Evolutionary conservation across 495 filamentous ascomycete genomes (phyloP), one percentile per base, ranked within the genome.

Genomic region (Apiosordaria backusii): DNA sequence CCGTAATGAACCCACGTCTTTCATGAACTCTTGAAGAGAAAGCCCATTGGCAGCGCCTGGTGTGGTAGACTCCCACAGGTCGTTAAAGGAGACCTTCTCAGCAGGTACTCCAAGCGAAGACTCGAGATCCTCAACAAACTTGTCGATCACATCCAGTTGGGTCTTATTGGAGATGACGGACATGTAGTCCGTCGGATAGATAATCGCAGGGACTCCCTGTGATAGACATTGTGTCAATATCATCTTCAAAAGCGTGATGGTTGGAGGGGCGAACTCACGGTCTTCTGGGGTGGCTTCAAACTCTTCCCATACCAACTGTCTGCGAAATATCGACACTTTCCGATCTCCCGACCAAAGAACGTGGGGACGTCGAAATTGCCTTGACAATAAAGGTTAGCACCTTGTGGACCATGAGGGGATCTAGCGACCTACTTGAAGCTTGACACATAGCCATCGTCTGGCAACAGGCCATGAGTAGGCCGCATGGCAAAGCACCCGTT

Each of bases 401-500:
- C n/a, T n/a, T n/a, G n/a, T n/a, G n/a, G n/a, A n/a, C n/a, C n/a
- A n/a, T n/a, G n/a, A n/a, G n/a, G n/a, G n/a, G 50, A 21, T 55
- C 5, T 6, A 18, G 13, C 5, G 57, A 24, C 1, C 61, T 45
- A n/a, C 64, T 54, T 9, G 64, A 26, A 22, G 58, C 57, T 40
- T 6, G 22, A 4, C 16, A 35, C 26, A 54, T 66, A 15, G 10
- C 59, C 40, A 29, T 6, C 29, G 27, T 62, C 50, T 3, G 59
- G 60, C 5, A 27, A 50, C n/a, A 59, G 65, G 16, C 65, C 22
- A 45, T 62, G 52, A 13, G 52, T 4, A 54, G 52, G 52, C 52
- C 16, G 52, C 52, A 60, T 54, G 59, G 60, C 60, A 50, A 67
- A 0, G 63, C 21, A 54, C 5, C 65, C 65, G 24, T 63, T 62